A percentile compares a stretch with the other conserved stretches of the same genome.
phyloP scores from a whole-genome alignment of 2,329 filamentous ascomycete species.

The Simplicillium sp. region DNA sequence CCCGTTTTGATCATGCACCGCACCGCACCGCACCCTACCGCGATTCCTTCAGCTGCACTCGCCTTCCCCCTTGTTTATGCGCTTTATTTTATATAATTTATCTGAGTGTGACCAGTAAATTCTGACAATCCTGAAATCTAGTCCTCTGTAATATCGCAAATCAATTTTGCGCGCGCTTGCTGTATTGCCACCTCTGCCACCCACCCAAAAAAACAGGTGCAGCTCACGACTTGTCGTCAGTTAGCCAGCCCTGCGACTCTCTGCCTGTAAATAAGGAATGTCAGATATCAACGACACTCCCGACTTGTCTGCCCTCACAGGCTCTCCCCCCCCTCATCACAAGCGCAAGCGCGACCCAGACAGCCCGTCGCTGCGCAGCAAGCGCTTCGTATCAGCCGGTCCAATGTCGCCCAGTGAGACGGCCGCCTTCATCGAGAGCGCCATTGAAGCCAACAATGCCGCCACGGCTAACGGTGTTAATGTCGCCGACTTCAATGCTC shows the following conservation, averaged over 20 bases:
- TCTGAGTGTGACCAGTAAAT: too few species aligned
- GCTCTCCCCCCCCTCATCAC: constrained; percentile 37
- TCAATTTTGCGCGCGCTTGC: too few species aligned
- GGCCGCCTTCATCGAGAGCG: constrained; percentile 44
- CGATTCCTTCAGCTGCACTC: too few species aligned
- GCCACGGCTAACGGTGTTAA: constrained; percentile 31
- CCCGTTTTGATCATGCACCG: too few species aligned
- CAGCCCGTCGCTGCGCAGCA: constrained; percentile 39
- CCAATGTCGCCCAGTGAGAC: constrained; percentile 35
- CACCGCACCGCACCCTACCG: too few species aligned
- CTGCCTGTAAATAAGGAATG: not conserved
- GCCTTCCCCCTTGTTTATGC: too few species aligned
- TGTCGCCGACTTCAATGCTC: constrained; percentile 45
- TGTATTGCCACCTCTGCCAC: too few species aligned
- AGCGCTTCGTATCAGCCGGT: constrained; percentile 36
- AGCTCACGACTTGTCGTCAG: too few species aligned
- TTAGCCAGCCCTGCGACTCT: not conserved
- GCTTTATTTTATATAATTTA: too few species aligned
- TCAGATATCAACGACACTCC: constrained; percentile 27
- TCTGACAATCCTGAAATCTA: too few species aligned
- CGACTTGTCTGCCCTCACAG: constrained; percentile 31
- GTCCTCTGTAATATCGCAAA: too few species aligned
- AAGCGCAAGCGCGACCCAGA: constrained; percentile 47
- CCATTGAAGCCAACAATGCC: constrained; percentile 33
- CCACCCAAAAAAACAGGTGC: too few species aligned